Conservation (phyloP, 2,329 filamentous ascomycete genomes). For the Fusarium newnesense region DNA sequence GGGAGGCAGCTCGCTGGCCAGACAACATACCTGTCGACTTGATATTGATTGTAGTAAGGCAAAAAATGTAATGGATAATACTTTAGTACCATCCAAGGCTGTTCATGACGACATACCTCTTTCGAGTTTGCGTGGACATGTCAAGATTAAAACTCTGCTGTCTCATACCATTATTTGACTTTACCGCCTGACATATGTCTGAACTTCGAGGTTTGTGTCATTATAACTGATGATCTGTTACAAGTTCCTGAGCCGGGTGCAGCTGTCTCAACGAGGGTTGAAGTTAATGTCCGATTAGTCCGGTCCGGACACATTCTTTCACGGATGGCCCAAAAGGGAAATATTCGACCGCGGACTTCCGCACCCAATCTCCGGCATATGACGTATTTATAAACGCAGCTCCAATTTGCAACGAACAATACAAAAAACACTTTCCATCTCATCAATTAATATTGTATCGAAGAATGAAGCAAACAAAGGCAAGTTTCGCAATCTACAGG, state of each 20-base stretch:
- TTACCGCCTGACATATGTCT: accelerated
- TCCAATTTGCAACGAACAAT: background rate
- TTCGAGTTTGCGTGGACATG: too few species aligned
- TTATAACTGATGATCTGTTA: too few species aligned
- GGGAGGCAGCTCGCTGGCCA: background rate
- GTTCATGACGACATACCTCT: background rate
- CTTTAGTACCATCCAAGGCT: background rate
- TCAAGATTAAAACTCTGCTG: too few species aligned
- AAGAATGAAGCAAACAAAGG: background rate
- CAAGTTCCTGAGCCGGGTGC: background rate
- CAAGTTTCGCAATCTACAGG: background rate
- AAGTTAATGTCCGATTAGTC: background rate
- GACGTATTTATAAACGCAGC: background rate
- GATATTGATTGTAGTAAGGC: too few species aligned
- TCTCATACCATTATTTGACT: background rate
- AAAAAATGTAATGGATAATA: background rate
- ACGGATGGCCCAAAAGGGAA: background rate
- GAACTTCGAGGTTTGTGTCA: too few species aligned
- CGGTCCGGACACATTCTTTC: background rate
- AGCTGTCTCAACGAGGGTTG: background rate
- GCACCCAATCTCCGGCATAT: background rate
- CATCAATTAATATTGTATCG: accelerated
- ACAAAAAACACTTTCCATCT: background rate
- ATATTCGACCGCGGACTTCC: background rate
- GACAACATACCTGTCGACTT: background rate